Conservation (phyloP, 2,329 filamentous ascomycete genomes). For the Alternaria metachromatica region DNA sequence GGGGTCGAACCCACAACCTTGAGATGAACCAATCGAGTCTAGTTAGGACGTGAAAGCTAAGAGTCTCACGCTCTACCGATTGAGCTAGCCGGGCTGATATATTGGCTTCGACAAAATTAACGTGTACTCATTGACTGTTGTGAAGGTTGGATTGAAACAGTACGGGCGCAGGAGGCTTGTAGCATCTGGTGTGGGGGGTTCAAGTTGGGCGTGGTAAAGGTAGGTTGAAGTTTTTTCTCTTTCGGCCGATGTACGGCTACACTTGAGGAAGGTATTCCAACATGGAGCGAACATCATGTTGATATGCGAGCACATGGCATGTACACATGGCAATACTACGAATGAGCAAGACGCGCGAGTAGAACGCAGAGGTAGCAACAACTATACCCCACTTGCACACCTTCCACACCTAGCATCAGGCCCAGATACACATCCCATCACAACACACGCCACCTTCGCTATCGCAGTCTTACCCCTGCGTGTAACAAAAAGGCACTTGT, state of each 20-base stretch:
- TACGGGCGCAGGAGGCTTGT: background rate
- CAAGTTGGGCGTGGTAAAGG: background rate
- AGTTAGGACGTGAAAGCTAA: constrained; percentile 28
- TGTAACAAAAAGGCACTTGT: background rate
- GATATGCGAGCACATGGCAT: background rate
- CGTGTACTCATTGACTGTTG: background rate
- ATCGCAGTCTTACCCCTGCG: background rate
- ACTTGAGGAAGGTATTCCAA: background rate
- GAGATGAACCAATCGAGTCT: constrained; percentile 3
- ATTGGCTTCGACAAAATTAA: background rate
- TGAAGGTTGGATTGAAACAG: background rate
- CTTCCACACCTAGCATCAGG: background rate
- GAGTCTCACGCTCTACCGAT: constrained; percentile 53
- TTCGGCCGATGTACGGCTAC: background rate
- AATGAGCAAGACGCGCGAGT: background rate
- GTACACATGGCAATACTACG: background rate
- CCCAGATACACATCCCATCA: background rate
- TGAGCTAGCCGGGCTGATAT: constrained; percentile 24
- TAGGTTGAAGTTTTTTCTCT: background rate
- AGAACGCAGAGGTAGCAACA: background rate
- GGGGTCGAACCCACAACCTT: constrained; percentile 1
- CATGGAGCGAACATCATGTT: background rate
- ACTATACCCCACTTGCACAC: background rate
- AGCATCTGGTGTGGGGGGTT: background rate
- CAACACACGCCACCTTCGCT: background rate